phyloP scores from a whole-genome alignment of 106 monocot species.

The Chionographis japonica region DNA sequence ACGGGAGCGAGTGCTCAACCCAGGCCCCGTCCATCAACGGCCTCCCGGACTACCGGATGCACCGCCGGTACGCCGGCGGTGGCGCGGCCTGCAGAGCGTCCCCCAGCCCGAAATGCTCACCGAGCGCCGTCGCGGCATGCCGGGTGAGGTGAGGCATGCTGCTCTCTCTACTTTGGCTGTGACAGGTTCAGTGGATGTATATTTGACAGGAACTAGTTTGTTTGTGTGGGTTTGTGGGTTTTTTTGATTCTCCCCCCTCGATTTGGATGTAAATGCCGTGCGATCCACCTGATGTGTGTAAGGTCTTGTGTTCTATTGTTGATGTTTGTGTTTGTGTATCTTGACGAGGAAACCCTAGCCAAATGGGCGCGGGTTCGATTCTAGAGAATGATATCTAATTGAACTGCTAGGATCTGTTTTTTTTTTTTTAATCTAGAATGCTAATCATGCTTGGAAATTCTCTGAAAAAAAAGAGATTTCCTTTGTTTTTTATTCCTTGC shows the following conservation, averaged over 20 bases:
- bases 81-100: slow-evolving; percentile 29
- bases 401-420: not conserved
- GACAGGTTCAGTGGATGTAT: not conserved
- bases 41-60: slow-evolving; percentile 24
- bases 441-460: too few species aligned
- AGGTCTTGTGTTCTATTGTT: not conserved
- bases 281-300: slow-evolving; percentile 2
- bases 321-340: not conserved
- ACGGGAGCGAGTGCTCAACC: slow-evolving; percentile 9
- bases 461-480: too few species aligned
- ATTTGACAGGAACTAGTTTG: not conserved
- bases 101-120: slow-evolving; percentile 39
- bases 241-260: slow-evolving; percentile 1
- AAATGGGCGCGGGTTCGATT: slow-evolving; percentile 14
- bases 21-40: not conserved
- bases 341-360: slow-evolving; percentile 1
- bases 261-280: too few species aligned
- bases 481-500: too few species aligned
- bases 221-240: slow-evolving; percentile 2
- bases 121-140: slow-evolving; percentile 35
- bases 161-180: too few species aligned
- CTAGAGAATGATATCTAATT: slow-evolving; percentile 2
- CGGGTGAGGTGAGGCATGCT: slow-evolving; percentile 38
- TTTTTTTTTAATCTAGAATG: not conserved
- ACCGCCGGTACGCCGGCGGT: slow-evolving; percentile 15